These are phyloP conservation scores for Penicillium vulpinum DNA, from an alignment of 2,329 filamentous ascomycete species.

Conservation along the genomic window DNA sequence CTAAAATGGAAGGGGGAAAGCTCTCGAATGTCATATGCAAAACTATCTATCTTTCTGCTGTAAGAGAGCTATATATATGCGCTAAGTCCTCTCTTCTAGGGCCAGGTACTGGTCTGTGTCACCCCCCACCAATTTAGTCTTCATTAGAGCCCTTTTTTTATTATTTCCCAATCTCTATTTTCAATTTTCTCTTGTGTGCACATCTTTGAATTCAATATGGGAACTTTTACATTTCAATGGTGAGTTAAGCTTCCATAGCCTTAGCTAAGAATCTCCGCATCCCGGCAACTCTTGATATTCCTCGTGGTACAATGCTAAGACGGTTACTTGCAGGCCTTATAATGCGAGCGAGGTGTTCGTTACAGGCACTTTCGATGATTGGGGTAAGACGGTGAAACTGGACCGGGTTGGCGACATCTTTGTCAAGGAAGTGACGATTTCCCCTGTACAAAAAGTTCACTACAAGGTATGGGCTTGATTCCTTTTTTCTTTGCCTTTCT, in stretches of 20 bases:
- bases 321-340: conserved; percentile 65
- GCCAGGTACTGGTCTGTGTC: conserved; percentile 23
- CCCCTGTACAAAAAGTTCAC: conserved; percentile 70
- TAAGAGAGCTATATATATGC: no score
- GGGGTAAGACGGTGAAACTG: conserved; percentile 82
- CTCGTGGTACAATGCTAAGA: conserved; percentile 30
- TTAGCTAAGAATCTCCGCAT: not conserved
- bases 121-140: conserved; percentile 20
- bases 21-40: no score
- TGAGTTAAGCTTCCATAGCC: conserved; percentile 22
- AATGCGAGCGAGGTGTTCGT: conserved; percentile 85
- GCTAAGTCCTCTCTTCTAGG: not conserved
- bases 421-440: conserved; percentile 76
- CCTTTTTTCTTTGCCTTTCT: not conserved
- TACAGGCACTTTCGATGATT: conserved; percentile 93
- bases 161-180: not conserved
- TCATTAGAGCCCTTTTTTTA: not conserved
- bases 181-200: not conserved
- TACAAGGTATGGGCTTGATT: conserved; percentile 75
- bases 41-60: no score
- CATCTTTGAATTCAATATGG: conserved; percentile 31
- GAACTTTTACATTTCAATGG: conserved; percentile 41
- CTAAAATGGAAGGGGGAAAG: no score
- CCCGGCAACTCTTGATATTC: not conserved
- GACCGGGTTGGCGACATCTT: conserved; percentile 72